These are phyloP conservation scores for Pleurotus sapidus DNA, from an alignment of 768 basidiomycete species.

Conservation along the genomic window DNA sequence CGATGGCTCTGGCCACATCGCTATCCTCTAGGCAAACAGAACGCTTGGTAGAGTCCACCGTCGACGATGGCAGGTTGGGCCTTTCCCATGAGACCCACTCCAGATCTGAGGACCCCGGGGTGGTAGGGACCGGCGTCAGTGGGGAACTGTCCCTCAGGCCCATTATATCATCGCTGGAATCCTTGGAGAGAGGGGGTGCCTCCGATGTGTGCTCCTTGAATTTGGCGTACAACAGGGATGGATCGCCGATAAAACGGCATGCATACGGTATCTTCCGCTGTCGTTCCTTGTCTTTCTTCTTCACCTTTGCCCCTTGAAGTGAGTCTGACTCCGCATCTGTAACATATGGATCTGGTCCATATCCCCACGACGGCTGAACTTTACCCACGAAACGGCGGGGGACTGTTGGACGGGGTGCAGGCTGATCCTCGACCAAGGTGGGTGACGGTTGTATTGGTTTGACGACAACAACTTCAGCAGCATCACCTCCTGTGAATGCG, in stretches of 20 bases:
- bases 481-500: slow-evolving; percentile 20
- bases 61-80: background rate
- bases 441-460: background rate
- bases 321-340: background rate
- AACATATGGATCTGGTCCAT: slow-evolving; percentile 8
- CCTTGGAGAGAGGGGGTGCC: background rate
- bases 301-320: background rate
- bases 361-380: slow-evolving; percentile 26
- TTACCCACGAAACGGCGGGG: slow-evolving; percentile 26
- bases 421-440: background rate
- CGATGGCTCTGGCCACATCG: background rate
- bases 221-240: background rate
- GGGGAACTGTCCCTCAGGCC: background rate
- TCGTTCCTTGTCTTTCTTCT: background rate
- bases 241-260: background rate
- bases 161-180: background rate
- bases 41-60: background rate
- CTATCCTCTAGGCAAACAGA: background rate
- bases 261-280: background rate
- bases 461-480: slow-evolving; percentile 12
- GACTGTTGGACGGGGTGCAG: slow-evolving; percentile 10
- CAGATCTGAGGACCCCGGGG: too few species aligned
- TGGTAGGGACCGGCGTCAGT: background rate
- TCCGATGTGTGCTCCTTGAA: background rate
- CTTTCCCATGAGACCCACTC: too few species aligned